Conservation (phyloP, 495 filamentous ascomycete genomes). For the Cercophora samala region DNA sequence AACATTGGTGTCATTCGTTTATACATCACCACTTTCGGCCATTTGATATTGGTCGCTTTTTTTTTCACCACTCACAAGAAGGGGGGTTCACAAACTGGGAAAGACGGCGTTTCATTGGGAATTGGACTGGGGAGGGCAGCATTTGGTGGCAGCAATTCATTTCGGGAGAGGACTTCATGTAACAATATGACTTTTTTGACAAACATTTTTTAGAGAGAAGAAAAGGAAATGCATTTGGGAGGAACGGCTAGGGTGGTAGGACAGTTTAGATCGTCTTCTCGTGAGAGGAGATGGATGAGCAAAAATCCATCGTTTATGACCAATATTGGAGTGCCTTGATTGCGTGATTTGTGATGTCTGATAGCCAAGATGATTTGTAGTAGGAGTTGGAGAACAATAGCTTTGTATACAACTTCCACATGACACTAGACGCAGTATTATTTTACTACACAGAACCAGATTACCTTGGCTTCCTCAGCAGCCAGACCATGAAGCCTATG, state of each 20-base stretch:
- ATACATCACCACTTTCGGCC: not conserved
- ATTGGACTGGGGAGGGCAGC: not conserved
- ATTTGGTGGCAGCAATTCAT: not conserved
- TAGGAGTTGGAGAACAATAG: no score
- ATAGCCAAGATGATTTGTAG: not conserved
- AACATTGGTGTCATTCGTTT: not conserved
- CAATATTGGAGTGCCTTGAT: not conserved
- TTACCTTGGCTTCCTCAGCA: no score
- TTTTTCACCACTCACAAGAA: not conserved
- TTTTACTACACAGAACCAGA: no score
- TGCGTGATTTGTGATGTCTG: not conserved
- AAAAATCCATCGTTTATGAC: not conserved
- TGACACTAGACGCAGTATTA: no score
- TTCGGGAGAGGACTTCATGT: not conserved
- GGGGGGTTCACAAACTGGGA: not conserved
- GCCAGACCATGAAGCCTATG: no score
- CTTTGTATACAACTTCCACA: no score
- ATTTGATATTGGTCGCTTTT: not conserved
- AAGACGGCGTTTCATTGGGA: not conserved
- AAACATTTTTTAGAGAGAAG: not conserved
- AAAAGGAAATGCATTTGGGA: not conserved
- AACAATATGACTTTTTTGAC: not conserved
- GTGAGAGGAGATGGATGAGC: not conserved
- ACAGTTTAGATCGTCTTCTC: not conserved
- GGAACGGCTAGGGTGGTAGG: not conserved